Conservation (phyloP, 106 monocot species). For the Dendrobium catenatum region DNA sequence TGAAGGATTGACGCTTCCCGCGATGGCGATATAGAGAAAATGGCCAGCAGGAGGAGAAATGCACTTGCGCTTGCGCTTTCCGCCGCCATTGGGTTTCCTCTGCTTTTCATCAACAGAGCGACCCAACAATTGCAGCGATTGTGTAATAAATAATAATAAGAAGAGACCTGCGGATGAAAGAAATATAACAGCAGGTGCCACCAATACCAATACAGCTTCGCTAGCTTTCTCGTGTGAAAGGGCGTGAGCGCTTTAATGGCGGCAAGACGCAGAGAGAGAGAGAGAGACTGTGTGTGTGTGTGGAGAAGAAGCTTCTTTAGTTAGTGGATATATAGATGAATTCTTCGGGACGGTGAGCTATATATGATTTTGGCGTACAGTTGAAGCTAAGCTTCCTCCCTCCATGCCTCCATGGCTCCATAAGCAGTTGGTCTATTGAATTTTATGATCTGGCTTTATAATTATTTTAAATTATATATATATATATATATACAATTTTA, state of each 20-base stretch:
- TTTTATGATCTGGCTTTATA: no score
- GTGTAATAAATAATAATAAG: neutral
- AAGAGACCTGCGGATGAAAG: neutral
- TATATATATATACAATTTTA: no score
- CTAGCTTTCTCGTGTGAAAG: constrained; percentile 4
- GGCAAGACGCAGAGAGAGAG: neutral
- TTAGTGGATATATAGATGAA: neutral
- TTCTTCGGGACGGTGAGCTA: neutral
- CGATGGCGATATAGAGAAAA: neutral
- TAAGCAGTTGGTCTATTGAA: neutral
- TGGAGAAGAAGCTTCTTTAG: constrained; percentile 5
- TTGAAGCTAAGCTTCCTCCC: neutral
- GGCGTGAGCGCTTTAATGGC: constrained; percentile 6
- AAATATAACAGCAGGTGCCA: neutral
- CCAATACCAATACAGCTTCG: neutral
- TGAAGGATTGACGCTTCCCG: constrained; percentile 25
- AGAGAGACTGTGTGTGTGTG: neutral
- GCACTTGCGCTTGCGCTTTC: neutral
- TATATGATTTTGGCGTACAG: neutral
- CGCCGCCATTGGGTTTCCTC: neutral
- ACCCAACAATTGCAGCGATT: neutral
- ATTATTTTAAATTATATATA: no score
- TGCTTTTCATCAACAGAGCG: neutral
- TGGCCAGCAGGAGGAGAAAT: neutral
- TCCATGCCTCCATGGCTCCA: neutral